phyloP scores from a whole-genome alignment of 805 yeast genomes.

The Ogataea ramenticola region DNA sequence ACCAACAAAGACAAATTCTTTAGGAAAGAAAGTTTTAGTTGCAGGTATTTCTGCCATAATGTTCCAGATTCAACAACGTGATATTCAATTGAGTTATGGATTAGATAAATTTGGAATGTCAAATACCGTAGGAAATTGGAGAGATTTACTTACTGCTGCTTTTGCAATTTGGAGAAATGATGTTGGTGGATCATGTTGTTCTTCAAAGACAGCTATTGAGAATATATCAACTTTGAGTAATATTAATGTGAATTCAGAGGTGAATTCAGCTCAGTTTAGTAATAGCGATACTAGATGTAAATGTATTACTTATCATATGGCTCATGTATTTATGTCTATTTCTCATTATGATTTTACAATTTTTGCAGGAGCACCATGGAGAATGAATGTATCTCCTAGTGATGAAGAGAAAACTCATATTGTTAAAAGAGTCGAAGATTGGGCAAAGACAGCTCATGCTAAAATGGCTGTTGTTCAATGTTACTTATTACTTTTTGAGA shows the following conservation, averaged over 20 bases:
- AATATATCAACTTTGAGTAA: constrained; percentile 5
- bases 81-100: constrained; percentile 49
- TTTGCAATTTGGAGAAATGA: constrained; percentile 63
- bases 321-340: constrained; percentile 63
- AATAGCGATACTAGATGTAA: constrained; percentile 45
- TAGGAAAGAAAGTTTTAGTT: constrained; percentile 60
- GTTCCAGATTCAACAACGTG: constrained; percentile 69
- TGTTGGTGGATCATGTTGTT: constrained; percentile 30
- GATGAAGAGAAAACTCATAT: constrained; percentile 41
- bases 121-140: constrained; percentile 47
- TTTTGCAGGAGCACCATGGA: constrained; percentile 75
- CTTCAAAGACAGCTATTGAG: constrained; percentile 26
- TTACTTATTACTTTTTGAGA: constrained; percentile 52
- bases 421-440: constrained; percentile 40
- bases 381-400: constrained; percentile 63
- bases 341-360: constrained; percentile 75
- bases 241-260: constrained; percentile 10
- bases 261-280: constrained; percentile 24
- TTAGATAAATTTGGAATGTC: constrained; percentile 27
- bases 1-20: constrained; percentile 40
- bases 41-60: constrained; percentile 62
- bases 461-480: constrained; percentile 53
- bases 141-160: constrained; percentile 61
- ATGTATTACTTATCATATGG: constrained; percentile 63
- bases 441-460: constrained; percentile 44